Conservation (phyloP, 495 filamentous ascomycete species). For the Xylaria grammica region DNA sequence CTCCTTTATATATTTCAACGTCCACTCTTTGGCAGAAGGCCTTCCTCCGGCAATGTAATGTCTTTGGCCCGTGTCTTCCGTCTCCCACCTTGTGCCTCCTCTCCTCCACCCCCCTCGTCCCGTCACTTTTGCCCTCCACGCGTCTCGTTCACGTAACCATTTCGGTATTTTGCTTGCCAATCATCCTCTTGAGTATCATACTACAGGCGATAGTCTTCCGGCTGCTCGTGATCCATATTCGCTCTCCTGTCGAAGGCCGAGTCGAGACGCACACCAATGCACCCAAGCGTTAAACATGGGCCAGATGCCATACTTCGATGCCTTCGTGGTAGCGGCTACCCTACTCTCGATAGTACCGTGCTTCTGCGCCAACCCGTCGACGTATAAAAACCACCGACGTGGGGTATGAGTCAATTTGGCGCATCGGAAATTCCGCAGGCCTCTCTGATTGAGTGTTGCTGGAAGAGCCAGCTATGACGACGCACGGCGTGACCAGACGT, state of each 20-base stretch:
- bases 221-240: background rate
- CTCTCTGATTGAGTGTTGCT: background rate
- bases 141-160: background rate
- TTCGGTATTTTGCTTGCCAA: background rate
- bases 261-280: background rate
- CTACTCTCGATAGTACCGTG: background rate
- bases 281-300: background rate
- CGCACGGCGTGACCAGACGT: background rate
- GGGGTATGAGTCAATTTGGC: background rate
- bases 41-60: background rate
- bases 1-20: constrained; percentile 14
- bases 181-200: background rate
- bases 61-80: background rate
- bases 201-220: background rate
- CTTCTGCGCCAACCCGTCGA: constrained; percentile 1
- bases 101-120: background rate
- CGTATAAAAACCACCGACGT: no score
- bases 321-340: background rate
- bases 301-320: background rate
- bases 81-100: background rate
- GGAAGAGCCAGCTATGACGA: background rate
- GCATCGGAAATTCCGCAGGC: background rate
- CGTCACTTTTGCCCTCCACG: background rate
- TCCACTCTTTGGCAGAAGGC: background rate
- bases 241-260: background rate